Evolutionary conservation across 345 rosid genomes (phyloP).

Genomic region (Euphorbia pulcherrima): DNA sequence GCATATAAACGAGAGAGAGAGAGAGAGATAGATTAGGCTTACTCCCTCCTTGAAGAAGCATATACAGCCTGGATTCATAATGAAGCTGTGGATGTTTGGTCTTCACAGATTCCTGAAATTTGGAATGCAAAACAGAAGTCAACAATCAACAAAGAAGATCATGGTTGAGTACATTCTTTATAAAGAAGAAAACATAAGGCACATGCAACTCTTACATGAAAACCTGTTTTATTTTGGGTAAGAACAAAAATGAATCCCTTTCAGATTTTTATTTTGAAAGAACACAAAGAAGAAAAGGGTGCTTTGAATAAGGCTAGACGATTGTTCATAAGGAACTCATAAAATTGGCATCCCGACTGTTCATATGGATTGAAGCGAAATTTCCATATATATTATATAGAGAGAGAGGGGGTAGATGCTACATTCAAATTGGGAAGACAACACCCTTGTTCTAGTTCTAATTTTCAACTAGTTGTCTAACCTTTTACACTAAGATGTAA

Average conservation of each 20-base stretch:
- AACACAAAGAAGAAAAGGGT: neutral
- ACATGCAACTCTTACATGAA: neutral
- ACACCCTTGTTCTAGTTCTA: neutral
- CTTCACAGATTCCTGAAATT: conserved; percentile 70
- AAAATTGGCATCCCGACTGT: neutral
- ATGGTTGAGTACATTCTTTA: neutral
- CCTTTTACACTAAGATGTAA: neutral
- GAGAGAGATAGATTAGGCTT: conserved; percentile 19
- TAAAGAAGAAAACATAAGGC: conserved; percentile 3
- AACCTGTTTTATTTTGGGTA: neutral
- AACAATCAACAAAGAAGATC: neutral
- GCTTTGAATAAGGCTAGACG: neutral
- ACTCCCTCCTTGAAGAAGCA: conserved; percentile 93
- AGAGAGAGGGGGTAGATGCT: neutral
- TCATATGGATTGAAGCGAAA: neutral
- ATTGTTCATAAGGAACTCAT: neutral
- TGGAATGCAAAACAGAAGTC: neutral
- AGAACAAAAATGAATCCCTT: neutral
- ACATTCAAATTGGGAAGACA: neutral
- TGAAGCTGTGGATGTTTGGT: conserved; percentile 90
- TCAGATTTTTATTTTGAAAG: neutral
- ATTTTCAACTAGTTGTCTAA: neutral
- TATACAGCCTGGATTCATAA: conserved; percentile 76
- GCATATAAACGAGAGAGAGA: neutral
- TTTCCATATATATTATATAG: neutral